Conservation (phyloP, 2,329 filamentous ascomycete species). For the Colletotrichum camelliae region DNA sequence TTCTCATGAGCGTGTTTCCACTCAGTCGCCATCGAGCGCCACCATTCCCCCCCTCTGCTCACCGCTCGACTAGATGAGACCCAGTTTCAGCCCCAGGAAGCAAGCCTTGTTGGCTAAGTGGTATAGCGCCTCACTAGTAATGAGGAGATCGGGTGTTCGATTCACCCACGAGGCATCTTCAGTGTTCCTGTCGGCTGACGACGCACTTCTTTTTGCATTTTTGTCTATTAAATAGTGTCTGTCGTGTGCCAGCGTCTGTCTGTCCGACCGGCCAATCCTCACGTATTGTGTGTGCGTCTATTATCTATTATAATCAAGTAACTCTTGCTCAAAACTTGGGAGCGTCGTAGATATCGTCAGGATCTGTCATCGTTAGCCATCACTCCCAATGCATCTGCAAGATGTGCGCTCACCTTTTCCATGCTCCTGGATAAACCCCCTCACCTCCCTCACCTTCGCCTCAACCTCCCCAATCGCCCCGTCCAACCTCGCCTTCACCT, state of each 20-base stretch:
- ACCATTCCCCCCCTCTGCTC: neutral
- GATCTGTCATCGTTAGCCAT: constrained; percentile 41
- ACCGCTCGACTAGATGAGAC: neutral
- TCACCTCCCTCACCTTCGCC: constrained; percentile 51
- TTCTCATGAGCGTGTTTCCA: neutral
- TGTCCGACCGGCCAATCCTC: too few relatives aligned
- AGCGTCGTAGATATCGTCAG: constrained; percentile 55
- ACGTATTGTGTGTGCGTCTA: neutral
- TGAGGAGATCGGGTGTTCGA: constrained; percentile 26
- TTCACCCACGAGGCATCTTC: constrained; percentile 22
- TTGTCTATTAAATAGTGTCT: neutral
- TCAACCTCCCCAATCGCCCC: constrained; percentile 53
- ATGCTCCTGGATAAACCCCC: constrained; percentile 55
- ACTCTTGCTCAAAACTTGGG: constrained; percentile 44
- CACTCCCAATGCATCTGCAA: neutral
- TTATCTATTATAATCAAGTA: neutral
- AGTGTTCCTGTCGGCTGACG: rapidly evolving
- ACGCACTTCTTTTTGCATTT: neutral
- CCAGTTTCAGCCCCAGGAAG: too few relatives aligned
- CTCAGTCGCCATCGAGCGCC: neutral
- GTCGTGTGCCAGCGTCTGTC: neutral
- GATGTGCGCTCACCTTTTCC: constrained; percentile 52
- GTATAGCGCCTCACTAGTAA: constrained; percentile 27
- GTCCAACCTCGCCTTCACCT: constrained; percentile 49
- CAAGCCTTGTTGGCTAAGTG: constrained; percentile 26